A percentile compares a stretch with the other conserved stretches of the same genome.
These are phyloP conservation scores for Thalia dealbata DNA, from an alignment of 176 grass and related monocot genomes.

Conservation along the genomic window DNA sequence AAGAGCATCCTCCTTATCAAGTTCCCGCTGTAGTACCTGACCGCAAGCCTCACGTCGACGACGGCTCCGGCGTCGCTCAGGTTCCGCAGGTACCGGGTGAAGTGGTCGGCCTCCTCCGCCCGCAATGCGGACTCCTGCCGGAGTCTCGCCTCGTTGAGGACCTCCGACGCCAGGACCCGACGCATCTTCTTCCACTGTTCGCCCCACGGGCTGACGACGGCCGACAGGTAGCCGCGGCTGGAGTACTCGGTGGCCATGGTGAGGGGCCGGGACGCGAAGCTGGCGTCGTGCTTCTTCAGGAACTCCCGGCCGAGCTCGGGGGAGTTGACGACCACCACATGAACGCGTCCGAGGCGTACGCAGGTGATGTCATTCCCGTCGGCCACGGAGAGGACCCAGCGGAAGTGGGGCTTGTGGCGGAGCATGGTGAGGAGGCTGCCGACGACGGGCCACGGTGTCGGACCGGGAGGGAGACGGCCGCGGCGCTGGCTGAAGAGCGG, in stretches of 20 bases:
- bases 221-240: slow-evolving; percentile 26
- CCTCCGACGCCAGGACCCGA: slow-evolving; percentile 30
- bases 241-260: slow-evolving; percentile 32
- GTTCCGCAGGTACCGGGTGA: no score
- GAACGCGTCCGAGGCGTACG: slow-evolving; percentile 34
- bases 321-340: slow-evolving; percentile 34
- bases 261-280: slow-evolving; percentile 31
- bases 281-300: slow-evolving; percentile 41
- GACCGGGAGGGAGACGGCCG: no score
- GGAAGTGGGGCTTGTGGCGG: no score
- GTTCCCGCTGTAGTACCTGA: slow-evolving; percentile 29
- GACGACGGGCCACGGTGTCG: no score
- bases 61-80: no score
- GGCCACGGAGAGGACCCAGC: slow-evolving; percentile 6
- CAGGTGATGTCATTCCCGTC: slow-evolving; percentile 26
- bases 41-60: slow-evolving; percentile 20
- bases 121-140: neutral
- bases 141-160: slow-evolving; percentile 24
- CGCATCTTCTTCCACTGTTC: slow-evolving; percentile 68
- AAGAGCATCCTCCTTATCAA: slow-evolving; percentile 31
- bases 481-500: no score
- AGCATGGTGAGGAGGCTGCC: no score
- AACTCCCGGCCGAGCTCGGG: slow-evolving; percentile 38
- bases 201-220: slow-evolving; percentile 29
- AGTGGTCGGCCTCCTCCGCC: no score